Conservation (phyloP, 257 asterid species). For the Leonotis leonurus region DNA sequence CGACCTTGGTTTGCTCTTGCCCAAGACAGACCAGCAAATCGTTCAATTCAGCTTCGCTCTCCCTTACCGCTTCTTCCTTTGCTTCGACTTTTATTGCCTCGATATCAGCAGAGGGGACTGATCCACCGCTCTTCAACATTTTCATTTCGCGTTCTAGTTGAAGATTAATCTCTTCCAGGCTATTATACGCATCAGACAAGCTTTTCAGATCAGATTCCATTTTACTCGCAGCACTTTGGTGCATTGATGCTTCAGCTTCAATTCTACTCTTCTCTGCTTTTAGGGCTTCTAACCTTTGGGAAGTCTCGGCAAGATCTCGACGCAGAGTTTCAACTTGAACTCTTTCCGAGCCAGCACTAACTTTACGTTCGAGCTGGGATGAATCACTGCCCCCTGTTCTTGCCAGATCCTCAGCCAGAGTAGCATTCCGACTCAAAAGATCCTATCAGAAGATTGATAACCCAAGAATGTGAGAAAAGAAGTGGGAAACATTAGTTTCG, state of each 20-base stretch:
- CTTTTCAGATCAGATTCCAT: conserved; percentile 80
- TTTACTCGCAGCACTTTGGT: conserved; percentile 45
- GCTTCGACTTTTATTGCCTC: conserved; percentile 76
- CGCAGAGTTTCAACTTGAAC: conserved; percentile 62
- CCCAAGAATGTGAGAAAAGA: not conserved
- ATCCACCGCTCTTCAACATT: conserved; percentile 46
- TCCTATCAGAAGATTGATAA: conserved; percentile 36
- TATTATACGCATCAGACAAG: conserved; percentile 84
- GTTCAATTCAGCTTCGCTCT: conserved; percentile 75
- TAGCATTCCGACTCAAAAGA: conserved; percentile 77
- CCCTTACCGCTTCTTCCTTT: conserved; percentile 75
- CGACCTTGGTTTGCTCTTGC: conserved; percentile 95
- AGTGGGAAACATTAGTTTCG: not conserved
- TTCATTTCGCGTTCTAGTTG: conserved; percentile 65
- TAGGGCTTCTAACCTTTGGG: conserved; percentile 57
- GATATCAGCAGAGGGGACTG: conserved; percentile 36
- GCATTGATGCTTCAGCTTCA: conserved; percentile 50
- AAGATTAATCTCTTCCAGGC: conserved; percentile 79
- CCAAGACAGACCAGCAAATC: conserved; percentile 94
- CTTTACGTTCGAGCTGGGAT: conserved; percentile 43
- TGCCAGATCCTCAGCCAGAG: conserved; percentile 67
- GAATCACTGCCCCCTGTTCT: conserved; percentile 55
- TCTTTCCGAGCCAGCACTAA: conserved; percentile 57
- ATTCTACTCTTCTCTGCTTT: conserved; percentile 59
- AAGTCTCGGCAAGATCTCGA: conserved; percentile 61